Base-by-base conservation (phyloP, 768 basidiomycete genomes). In the Rhodosporidiobolus odoratus region DNA sequence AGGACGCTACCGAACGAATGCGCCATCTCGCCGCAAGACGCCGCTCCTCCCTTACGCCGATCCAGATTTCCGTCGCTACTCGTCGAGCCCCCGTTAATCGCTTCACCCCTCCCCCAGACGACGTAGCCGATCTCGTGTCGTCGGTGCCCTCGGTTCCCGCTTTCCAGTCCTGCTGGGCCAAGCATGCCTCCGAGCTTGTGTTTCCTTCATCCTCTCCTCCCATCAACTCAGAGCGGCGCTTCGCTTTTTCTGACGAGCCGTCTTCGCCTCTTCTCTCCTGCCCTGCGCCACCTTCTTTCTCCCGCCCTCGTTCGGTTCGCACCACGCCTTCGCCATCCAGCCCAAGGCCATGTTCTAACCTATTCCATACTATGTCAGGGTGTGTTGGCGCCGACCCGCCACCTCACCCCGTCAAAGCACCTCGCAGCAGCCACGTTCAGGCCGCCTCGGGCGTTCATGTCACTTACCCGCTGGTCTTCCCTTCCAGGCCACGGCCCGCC, bases 191-290 rank as follows among this genome's bases (percentile, higher is more conserved):
- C 43, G 43, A 13, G 12, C 43, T 23, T 23, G 43, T 45, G 5
- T 53, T 21, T 27, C 52, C 52, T 53, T 53, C 52, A 7, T 30
- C 52, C 9, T 32, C 30, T 27, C 52, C 52, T 50, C 52, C n/a
- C 62, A 6, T 27, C 52, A 9, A 27, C 23, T 43, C 43, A 12
- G 30, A 52, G 5, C 27, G 38, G 23, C 35, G 52, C 30, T 1
- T 32, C 50, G 58, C 32, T 40, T 52, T 53, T 27, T 53, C 58
- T 50, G 56, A 41, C 66, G 66, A 67, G 38, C 3, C 23, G 7
- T 0, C 3, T 19, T 43, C 58, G 7, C 47, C 53, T 0, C 27
- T 12, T 34, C 23, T 16, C 7, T 52, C 34, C 27, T 50, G 45
- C 25, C 30, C 23, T n/a, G 57, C 4, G n/a, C 30, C 25, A 37